Evolutionary conservation across 139 green algal species (phyloP).

Genomic region (Raphidocelis subcapitata): DNA sequence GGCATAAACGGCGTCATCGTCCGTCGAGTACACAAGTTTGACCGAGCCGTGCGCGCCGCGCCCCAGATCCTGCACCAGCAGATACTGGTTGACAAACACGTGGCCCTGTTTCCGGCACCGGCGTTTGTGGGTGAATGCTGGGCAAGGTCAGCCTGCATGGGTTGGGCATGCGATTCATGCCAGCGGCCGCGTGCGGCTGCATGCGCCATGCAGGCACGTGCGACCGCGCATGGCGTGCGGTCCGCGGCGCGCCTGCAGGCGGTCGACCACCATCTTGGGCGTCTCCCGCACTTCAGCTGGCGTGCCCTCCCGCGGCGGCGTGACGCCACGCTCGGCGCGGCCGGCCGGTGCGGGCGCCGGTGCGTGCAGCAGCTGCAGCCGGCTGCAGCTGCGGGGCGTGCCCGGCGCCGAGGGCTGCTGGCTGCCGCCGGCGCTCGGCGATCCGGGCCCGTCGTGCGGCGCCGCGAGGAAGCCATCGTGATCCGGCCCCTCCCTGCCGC

Average conservation of each 20-base stretch:
- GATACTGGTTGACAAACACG: constrained; percentile 83
- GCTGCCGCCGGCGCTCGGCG: no score
- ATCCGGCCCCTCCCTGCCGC: no score
- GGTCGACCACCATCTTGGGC: constrained; percentile 17
- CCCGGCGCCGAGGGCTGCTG: no score
- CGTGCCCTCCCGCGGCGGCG: no score
- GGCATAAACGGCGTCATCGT: constrained; percentile 74
- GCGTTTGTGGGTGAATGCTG: background rate
- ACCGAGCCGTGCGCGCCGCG: constrained; percentile 72
- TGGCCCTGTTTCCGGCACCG: constrained; percentile 31
- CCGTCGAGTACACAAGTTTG: constrained; percentile 74
- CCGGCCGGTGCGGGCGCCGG: no score
- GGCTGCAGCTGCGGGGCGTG: no score
- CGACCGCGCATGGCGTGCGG: background rate
- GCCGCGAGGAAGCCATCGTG: no score
- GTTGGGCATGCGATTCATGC: background rate
- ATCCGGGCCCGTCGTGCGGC: no score
- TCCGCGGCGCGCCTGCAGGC: constrained; percentile 8
- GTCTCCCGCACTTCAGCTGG: constrained; percentile 15
- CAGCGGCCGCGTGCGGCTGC: background rate
- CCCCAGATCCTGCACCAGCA: constrained; percentile 78
- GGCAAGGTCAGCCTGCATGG: background rate
- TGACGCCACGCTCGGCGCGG: no score
- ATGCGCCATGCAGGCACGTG: background rate
- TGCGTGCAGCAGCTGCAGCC: no score